Percentiles rank a stretch among this genome's conserved stretches.
Evolutionary conservation across 805 yeast species (phyloP).

Genomic region (Pichia rugopelliculosa): DNA sequence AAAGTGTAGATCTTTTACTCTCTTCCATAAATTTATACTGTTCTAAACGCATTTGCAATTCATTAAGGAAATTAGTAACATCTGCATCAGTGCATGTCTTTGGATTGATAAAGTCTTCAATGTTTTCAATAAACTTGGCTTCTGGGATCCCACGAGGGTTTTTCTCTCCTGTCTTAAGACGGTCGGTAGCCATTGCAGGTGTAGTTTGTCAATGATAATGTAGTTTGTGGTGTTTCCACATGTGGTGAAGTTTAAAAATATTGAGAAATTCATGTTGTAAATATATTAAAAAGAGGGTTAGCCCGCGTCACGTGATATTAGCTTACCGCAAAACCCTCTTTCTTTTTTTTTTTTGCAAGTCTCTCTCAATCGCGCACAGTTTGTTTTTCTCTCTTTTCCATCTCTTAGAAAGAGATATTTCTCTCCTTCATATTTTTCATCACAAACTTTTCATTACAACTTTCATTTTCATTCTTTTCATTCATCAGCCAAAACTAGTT

Average conservation of each 20-base stretch:
- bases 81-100: constrained; percentile 29
- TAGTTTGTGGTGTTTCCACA: background rate
- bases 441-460: background rate
- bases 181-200: constrained; percentile 11
- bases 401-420: background rate
- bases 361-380: background rate
- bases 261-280: background rate
- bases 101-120: constrained; percentile 59
- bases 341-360: background rate
- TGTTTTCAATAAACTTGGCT: constrained; percentile 87
- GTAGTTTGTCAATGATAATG: background rate
- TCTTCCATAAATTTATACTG: constrained; percentile 86
- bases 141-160: constrained; percentile 96
- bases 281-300: no score
- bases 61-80: constrained; percentile 43
- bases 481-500: constrained; percentile 9
- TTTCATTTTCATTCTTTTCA: background rate
- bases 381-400: background rate
- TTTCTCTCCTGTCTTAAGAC: constrained; percentile 44
- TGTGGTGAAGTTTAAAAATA: no score
- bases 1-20: constrained; percentile 41
- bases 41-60: constrained; percentile 81
- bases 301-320: background rate
- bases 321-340: no score
- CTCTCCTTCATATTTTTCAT: constrained; percentile 3